Evolutionary conservation across 345 rosid genomes (phyloP).

Genomic region (Heritiera fomes): DNA sequence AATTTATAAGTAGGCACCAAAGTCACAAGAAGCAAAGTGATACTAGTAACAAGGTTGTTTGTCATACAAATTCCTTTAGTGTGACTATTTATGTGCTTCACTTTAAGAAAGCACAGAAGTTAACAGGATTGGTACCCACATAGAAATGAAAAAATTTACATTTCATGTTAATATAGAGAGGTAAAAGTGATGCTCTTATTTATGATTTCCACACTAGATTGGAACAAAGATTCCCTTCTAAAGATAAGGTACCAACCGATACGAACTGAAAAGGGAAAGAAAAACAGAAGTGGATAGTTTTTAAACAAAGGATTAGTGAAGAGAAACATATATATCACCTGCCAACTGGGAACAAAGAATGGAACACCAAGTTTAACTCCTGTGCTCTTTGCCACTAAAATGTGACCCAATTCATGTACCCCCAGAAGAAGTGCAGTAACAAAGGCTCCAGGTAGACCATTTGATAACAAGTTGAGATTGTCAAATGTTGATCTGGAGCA

Average conservation of each 20-base stretch:
- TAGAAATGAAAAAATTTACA: neutral
- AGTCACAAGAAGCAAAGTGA: neutral
- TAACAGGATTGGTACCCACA: neutral
- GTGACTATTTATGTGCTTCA: neutral
- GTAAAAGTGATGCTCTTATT: neutral
- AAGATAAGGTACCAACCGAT: neutral
- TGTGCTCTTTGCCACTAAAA: conserved; percentile 57
- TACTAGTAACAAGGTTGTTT: conserved; percentile 7
- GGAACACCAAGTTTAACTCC: conserved; percentile 88
- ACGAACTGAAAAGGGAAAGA: neutral
- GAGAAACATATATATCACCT: conserved; percentile 49
- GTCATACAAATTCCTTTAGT: neutral
- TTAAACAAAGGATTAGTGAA: neutral
- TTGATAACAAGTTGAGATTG: conserved; percentile 62
- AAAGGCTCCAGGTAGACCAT: conserved; percentile 89
- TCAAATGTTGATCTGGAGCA: conserved; percentile 72
- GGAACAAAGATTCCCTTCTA: neutral
- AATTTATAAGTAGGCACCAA: neutral
- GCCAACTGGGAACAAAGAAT: conserved; percentile 96
- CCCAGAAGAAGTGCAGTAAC: conserved; percentile 78
- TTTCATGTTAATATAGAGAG: neutral
- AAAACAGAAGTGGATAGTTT: conserved; percentile 14
- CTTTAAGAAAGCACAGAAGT: neutral
- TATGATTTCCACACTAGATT: neutral
- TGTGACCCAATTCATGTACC: conserved; percentile 79